A percentile compares a stretch with the other conserved stretches of the same genome.
Conservation (phyloP, 179 eudicot species). For the Silene vulgaris region DNA sequence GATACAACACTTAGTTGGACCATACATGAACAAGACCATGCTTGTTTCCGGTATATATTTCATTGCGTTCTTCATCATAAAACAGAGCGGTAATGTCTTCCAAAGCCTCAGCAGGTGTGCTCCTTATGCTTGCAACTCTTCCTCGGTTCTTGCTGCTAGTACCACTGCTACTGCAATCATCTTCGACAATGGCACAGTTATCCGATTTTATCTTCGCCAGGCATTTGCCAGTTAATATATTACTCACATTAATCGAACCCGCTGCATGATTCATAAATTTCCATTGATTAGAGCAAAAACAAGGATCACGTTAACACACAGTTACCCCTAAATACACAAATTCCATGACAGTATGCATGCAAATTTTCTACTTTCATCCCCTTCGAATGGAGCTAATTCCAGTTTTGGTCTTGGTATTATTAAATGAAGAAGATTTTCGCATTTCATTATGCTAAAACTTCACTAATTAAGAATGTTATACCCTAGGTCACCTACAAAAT, state of each 20-base stretch:
- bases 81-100: conserved; percentile 89
- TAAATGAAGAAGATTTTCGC: too few relatives aligned
- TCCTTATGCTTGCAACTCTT: conserved; percentile 39
- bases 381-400: too few relatives aligned
- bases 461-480: too few relatives aligned
- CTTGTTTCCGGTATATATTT: conserved; percentile 85
- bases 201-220: conserved; percentile 71
- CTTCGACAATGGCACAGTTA: conserved; percentile 33
- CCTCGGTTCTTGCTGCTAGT: conserved; percentile 43
- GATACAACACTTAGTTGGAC: conserved; percentile 56
- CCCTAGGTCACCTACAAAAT: too few relatives aligned
- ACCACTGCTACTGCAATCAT: conserved; percentile 41
- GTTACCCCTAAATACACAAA: not conserved
- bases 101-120: conserved; percentile 72
- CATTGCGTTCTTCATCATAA: conserved; percentile 90
- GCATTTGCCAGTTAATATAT: conserved; percentile 86
- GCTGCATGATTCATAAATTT: conserved; percentile 40
- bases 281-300: conserved; percentile 6
- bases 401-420: too few relatives aligned
- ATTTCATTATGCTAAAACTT: too few relatives aligned
- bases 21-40: conserved; percentile 83
- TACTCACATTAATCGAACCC: conserved; percentile 82
- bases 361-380: too few relatives aligned
- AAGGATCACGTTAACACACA: not conserved
- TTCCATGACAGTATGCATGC: not conserved